Conservation (phyloP, 805 yeast genomes). For the Hanseniaspora lindneri region DNA sequence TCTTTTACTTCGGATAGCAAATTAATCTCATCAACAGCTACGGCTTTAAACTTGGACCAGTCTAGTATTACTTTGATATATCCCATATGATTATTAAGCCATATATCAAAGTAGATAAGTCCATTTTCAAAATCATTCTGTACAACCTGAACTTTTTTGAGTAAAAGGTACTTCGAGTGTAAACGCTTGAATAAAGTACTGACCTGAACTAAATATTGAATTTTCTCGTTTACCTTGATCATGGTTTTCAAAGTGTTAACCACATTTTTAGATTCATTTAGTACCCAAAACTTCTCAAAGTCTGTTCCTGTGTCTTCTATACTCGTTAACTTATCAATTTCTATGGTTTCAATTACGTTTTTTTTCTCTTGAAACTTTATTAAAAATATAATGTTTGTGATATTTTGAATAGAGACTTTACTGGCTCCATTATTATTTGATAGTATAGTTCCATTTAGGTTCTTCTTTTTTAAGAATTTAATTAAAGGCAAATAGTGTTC, state of each 20-base stretch:
- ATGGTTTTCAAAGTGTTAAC: neutral
- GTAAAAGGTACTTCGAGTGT: neutral
- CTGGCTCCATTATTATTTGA: no score
- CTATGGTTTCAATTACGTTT: neutral
- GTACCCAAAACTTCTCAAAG: neutral
- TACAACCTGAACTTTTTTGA: neutral
- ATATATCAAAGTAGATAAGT: neutral
- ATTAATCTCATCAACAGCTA: neutral
- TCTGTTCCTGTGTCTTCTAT: no score
- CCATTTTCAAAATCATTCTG: neutral
- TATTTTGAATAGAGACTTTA: neutral
- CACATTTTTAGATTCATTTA: neutral
- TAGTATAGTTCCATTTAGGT: neutral
- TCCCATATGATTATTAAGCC: constrained; percentile 2
- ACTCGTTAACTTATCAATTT: neutral
- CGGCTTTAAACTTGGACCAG: neutral
- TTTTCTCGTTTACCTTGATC: neutral
- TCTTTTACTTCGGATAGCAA: neutral
- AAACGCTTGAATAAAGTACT: neutral
- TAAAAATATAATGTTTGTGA: neutral
- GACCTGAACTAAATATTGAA: neutral
- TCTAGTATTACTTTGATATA: neutral
- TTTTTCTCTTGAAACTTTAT: neutral
- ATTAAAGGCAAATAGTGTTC: no score
- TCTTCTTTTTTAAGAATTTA: neutral